These are phyloP conservation scores for Ophiocordyceps polyrhachis-furcata DNA, from an alignment of 2,329 filamentous ascomycete genomes.

Conservation along the genomic window DNA sequence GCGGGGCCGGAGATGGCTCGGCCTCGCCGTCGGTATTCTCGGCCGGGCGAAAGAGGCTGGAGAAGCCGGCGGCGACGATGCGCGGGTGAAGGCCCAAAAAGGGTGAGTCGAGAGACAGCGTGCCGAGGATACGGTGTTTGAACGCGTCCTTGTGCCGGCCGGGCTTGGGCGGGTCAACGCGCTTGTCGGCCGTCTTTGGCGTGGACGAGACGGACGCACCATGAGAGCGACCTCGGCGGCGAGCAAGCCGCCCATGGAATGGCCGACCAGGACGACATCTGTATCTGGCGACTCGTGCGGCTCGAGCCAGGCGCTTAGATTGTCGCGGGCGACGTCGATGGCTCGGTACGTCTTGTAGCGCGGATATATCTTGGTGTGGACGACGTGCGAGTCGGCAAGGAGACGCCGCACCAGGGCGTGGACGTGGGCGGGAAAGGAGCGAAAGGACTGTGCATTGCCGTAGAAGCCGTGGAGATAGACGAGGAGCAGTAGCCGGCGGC, in stretches of 20 bases:
- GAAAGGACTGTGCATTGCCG: slow-evolving; percentile 73
- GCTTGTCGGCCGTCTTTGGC: neutral
- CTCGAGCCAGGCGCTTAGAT: slow-evolving; percentile 66
- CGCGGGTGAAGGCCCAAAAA: slow-evolving; percentile 81
- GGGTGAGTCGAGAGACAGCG: slow-evolving; percentile 68
- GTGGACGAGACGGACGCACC: slow-evolving; percentile 14
- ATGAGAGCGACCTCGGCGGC: slow-evolving; percentile 61
- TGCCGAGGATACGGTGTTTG: slow-evolving; percentile 61
- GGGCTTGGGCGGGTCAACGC: slow-evolving; percentile 4
- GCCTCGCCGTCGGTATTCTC: slow-evolving; percentile 1
- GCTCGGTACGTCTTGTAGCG: slow-evolving; percentile 58
- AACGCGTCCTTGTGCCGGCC: slow-evolving; percentile 23
- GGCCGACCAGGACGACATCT: slow-evolving; percentile 68
- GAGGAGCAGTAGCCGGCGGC: slow-evolving; percentile 45
- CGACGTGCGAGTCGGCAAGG: slow-evolving; percentile 52
- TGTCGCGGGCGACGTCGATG: slow-evolving; percentile 56
- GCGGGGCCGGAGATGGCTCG: slow-evolving; percentile 3
- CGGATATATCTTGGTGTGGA: slow-evolving; percentile 76
- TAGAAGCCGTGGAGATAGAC: slow-evolving; percentile 85
- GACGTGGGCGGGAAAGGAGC: slow-evolving; percentile 72
- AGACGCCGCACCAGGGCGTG: slow-evolving; percentile 53
- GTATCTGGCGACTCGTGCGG: slow-evolving; percentile 58
- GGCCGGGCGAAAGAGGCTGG: slow-evolving; percentile 49
- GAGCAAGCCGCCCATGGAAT: slow-evolving; percentile 78
- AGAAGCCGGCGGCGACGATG: slow-evolving; percentile 63